phyloP scores from a whole-genome alignment of 345 rosid species.

The Ceriops decandra region DNA sequence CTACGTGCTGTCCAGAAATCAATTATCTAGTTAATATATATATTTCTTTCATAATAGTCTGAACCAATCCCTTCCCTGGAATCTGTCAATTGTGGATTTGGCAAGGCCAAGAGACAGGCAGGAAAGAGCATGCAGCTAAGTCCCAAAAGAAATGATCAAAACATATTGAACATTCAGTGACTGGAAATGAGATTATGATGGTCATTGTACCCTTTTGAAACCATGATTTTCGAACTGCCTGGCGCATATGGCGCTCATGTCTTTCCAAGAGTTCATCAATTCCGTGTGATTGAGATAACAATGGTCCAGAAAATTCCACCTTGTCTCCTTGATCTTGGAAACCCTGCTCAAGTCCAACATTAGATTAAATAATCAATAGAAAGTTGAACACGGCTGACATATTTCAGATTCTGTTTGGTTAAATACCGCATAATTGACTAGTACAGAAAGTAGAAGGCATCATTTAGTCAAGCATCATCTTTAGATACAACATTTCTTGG shows the following conservation, averaged over 20 bases:
- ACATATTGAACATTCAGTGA: no score
- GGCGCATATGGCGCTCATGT: slow-evolving; percentile 78
- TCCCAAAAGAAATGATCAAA: background rate
- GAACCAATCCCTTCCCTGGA: slow-evolving; percentile 3
- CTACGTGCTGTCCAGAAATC: background rate
- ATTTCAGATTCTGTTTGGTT: background rate
- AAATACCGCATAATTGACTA: background rate
- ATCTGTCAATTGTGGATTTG: background rate
- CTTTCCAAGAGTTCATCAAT: slow-evolving; percentile 70
- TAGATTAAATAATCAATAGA: background rate
- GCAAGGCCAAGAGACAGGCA: background rate
- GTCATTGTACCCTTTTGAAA: slow-evolving; percentile 65
- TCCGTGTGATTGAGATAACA: slow-evolving; percentile 69
- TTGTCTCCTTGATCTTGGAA: slow-evolving; percentile 53
- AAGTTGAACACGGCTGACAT: background rate
- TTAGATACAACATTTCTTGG: background rate
- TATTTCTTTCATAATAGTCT: background rate
- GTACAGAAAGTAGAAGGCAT: background rate
- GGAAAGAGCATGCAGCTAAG: background rate
- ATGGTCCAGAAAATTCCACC: slow-evolving; percentile 86
- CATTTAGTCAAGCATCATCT: background rate
- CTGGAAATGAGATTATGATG: background rate
- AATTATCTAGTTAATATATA: background rate
- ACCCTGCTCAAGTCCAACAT: slow-evolving; percentile 43
- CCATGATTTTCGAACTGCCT: slow-evolving; percentile 82